phyloP scores from a whole-genome alignment of 129 eudicot genomes.

The Daucus carota region DNA sequence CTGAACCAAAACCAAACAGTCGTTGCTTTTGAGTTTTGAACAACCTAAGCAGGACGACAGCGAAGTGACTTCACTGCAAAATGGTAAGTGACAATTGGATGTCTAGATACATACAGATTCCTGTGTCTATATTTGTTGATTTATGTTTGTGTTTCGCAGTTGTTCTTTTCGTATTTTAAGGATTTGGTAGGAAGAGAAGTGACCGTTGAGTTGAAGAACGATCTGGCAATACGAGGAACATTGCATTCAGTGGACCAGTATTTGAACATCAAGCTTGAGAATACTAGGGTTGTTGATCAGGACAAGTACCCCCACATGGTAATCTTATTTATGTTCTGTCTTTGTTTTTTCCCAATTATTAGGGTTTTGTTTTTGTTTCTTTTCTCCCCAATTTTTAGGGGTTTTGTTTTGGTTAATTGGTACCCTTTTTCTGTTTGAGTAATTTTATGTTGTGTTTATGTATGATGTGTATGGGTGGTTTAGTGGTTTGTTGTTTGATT shows the following conservation, averaged over 20 bases:
- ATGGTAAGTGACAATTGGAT: neutral
- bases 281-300: conserved; percentile 95
- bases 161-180: conserved; percentile 98
- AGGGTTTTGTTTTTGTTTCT: conserved; percentile 8
- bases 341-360: neutral
- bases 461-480: too few relatives aligned
- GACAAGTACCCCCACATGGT: conserved; percentile 99
- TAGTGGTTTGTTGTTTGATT: too few relatives aligned
- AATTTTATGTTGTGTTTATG: too few relatives aligned
- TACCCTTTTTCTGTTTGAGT: neutral
- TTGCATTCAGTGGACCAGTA: conserved; percentile 97
- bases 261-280: conserved; percentile 94
- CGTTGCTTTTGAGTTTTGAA: neutral
- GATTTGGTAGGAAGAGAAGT: conserved; percentile 95
- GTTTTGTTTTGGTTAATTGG: neutral
- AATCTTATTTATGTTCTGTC: neutral
- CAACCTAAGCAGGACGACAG: neutral
- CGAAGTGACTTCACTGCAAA: neutral
- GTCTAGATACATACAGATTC: neutral
- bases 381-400: neutral
- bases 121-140: neutral
- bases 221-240: conserved; percentile 88
- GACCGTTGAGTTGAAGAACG: conserved; percentile 91
- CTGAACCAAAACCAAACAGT: neutral
- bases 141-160: conserved; percentile 33